phyloP scores from a whole-genome alignment of 106 monocot species.

The Triglochin maritima region DNA sequence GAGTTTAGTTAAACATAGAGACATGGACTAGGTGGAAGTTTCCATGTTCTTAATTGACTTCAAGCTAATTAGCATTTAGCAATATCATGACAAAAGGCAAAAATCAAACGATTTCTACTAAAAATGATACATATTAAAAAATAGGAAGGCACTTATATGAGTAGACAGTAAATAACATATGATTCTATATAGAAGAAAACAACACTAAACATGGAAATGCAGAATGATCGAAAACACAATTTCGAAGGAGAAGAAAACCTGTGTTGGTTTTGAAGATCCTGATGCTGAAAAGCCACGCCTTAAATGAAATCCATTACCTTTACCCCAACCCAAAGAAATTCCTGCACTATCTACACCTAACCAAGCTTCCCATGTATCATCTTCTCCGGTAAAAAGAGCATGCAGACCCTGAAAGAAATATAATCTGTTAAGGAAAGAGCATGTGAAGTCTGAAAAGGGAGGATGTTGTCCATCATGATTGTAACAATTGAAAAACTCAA shows the following conservation, averaged over 20 bases:
- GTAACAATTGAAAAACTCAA: not conserved
- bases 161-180: too few species aligned
- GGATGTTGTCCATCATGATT: slow-evolving; percentile 9
- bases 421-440: slow-evolving; percentile 35
- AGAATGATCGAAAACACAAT: not conserved
- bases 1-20: too few species aligned
- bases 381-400: slow-evolving; percentile 99
- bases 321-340: slow-evolving; percentile 29
- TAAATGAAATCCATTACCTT: slow-evolving; percentile 49
- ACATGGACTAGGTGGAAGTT: too few species aligned
- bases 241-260: slow-evolving; percentile 26
- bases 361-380: slow-evolving; percentile 95
- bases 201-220: not conserved
- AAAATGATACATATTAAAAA: too few species aligned
- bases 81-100: too few species aligned
- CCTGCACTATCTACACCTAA: slow-evolving; percentile 44
- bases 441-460: slow-evolving; percentile 55
- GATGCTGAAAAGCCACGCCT: slow-evolving; percentile 79
- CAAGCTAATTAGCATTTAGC: too few species aligned
- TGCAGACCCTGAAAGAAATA: slow-evolving; percentile 52
- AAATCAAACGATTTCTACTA: too few species aligned
- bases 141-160: too few species aligned
- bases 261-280: slow-evolving; percentile 68
- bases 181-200: not conserved
- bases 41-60: too few species aligned